Base-by-base conservation (phyloP, 139 green algal genomes). In the Raphidocelis subcapitata region DNA sequence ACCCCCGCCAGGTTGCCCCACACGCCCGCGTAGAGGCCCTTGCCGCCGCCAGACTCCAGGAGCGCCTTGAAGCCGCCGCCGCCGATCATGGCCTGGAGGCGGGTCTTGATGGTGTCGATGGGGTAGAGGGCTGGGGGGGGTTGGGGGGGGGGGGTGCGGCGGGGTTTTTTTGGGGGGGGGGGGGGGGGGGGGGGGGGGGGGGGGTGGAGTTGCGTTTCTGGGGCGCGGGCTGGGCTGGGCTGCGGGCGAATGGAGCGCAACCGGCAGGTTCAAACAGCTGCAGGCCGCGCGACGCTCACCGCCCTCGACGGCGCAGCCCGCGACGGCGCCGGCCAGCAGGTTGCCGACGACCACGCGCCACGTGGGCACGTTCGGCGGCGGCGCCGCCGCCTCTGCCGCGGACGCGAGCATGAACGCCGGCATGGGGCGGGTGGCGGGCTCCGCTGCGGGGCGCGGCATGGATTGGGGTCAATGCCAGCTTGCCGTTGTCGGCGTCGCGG, bases 101-200 rank as follows among this genome's bases (percentile, higher is more conserved):
- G 85, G 4, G 95, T 99, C 84, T 99, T 99, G 85, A 99, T 98
- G 23, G 95, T 99, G 80, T 99, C 95, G 28, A 99, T 90, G 3
- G 95, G 95, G 83, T 98, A 99, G 32, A 99, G 80, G 0, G 88
- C 94, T 92, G 85, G 54, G 70, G 28, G 36, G 20, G 35, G 5
- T 21, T 28, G 61, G 28, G 24, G 18, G 24, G 29, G 36, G 57
- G 31, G 49, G 5, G 44, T 47, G 24, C 24, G 15, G 18, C 10
- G 49, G 37, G 21, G 29, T 56, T 14, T 31, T 41, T 36, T 55
- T 10, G 16, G 16, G 54, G 12, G 44, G 21, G 33, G 3, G 29
- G 14, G 24, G 55, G 10, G 26, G 10, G n/a, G 26, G 10, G 55
- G 26, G 10, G 55, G 24, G 55, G n/a, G 26, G 5, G 55, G 5